Evolutionary conservation across 176 grass and related monocot genomes (phyloP), one percentile per base, ranked within the genome.

Genomic region (Tillandsia fasciculata): DNA sequence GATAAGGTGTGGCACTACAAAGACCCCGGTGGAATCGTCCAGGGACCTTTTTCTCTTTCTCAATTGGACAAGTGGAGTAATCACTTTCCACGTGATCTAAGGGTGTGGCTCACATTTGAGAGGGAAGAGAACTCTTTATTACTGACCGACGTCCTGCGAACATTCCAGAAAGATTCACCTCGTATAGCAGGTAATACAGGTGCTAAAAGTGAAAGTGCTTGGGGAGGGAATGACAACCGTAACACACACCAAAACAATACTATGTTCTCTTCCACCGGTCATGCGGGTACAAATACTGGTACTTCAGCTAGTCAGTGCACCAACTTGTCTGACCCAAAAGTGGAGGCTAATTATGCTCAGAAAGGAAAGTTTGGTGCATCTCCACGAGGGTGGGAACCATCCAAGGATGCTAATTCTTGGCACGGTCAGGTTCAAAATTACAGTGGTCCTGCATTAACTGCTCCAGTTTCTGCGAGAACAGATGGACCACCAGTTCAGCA

Each of bases 1-100:
- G 33, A 99, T 78, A 91, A 84, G 42, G 90, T 99, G 13, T 99
- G 95, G 95, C 84, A 91, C 58, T 99, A 99, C 70, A 90, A 77
- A 81, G 90, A 99, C 67, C 90, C 95, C 33, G 77, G 64, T 71
- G 95, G 95, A 86, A 84, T 65, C 77, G 78, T 91, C 80, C 90
- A 91, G 64, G 95, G 95, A 1, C 95, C 95, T 2, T 99, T 94
- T 84, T 82, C 95, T 69, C 77, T 99, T 57, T 73, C 50, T 4
- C 95, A 99, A 76, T 69, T 99, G 70, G 88, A 76, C 75, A 99
- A 86, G 20, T 99, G 95, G 95, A 70, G 64, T 10, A 64, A 12
- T 54, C 81, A 78, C 75, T 99, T 99, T 83, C 90, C 95, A 48
- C 42, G 42, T n/a, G 77, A 85, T 64, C 73, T 88, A 52, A 94